Evolutionary conservation across 164 flowering plant species (phyloP).

Genomic region (Sextonia rubra): DNA sequence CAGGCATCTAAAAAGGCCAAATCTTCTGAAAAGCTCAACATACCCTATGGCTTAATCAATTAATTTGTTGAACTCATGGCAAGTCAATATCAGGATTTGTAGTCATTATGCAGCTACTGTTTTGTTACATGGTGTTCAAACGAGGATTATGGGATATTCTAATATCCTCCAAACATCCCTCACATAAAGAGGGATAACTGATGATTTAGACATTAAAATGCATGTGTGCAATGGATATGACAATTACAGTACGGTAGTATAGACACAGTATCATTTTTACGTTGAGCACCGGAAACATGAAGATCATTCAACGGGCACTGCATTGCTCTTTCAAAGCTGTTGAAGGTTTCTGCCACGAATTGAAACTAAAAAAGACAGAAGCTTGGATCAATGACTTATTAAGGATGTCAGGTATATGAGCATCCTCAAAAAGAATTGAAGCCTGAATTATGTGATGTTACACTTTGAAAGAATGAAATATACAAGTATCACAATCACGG

Average conservation of each 20-base stretch:
- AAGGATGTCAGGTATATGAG: background rate
- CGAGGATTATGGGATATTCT: too few species aligned
- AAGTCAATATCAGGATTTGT: too few species aligned
- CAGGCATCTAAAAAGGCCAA: too few species aligned
- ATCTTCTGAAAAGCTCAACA: too few species aligned
- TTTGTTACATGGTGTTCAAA: too few species aligned
- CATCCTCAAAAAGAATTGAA: background rate
- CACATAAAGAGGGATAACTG: too few species aligned
- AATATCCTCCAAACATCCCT: too few species aligned
- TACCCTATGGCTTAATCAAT: too few species aligned
- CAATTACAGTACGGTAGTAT: too few species aligned
- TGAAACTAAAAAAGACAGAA: background rate
- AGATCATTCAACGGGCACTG: background rate
- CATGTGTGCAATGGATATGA: background rate
- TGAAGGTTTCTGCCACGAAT: background rate
- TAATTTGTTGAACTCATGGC: too few species aligned
- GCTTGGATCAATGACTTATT: background rate
- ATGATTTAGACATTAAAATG: too few species aligned
- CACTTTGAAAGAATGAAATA: slow-evolving; percentile 5
- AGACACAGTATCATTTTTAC: background rate
- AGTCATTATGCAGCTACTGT: too few species aligned
- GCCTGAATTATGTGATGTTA: background rate
- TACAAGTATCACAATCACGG: background rate
- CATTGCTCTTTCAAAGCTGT: background rate
- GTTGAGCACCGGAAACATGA: background rate